Evolutionary conservation across 176 grass and related monocot genomes (phyloP), one percentile per base, ranked within the genome.

Genomic region (Calamus simplicifolius): DNA sequence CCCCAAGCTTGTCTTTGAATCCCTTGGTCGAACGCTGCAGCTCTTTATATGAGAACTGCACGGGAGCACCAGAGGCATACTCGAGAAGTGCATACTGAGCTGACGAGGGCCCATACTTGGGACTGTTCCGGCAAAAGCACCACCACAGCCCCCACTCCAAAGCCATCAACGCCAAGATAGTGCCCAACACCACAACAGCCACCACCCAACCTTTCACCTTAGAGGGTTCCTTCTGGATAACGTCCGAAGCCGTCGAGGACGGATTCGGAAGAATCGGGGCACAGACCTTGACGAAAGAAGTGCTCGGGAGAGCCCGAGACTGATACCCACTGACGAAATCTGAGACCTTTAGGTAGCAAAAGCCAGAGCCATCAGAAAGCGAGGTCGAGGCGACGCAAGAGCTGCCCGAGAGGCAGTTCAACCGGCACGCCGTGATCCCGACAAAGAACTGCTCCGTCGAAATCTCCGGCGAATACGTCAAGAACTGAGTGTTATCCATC

Each of bases 261-360:
- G 78, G 61, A 27, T 92, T 98, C 55, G 81, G 8, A 0, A 25
- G 0, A 3, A 26, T 30, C 0, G 93, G 87, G 48, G 61, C 77
- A 70, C 93, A 98, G n/a, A 98, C 93, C 75, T 98, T 98, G 76
- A 98, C 81, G 69, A 82, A 98, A 2, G 87, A 92, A n/a, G 87
- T 98, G 76, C 84, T 89, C 5, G 93, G 93, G 31, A 98, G 78
- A 50, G 87, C 80, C 1, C 77, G 69, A 2, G 93, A 98, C 55
- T 85, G 84, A 66, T 92, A 98, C 0, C 67, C 93, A 27, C 93
- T 89, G 4, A 92, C 73, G 67, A 85, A 98, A 60, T 0, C 79
- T 50, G 84, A 82, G 1, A 88, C 75, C 78, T 96, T 96, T 26
- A 98, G 66, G 70, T 85, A 98, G 71, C 93, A 98, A 58, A 88